A percentile compares a stretch with the other conserved stretches of the same genome.
Conservation (phyloP, 768 basidiomycete genomes). For the Tylopilus cervinicoccineus region DNA sequence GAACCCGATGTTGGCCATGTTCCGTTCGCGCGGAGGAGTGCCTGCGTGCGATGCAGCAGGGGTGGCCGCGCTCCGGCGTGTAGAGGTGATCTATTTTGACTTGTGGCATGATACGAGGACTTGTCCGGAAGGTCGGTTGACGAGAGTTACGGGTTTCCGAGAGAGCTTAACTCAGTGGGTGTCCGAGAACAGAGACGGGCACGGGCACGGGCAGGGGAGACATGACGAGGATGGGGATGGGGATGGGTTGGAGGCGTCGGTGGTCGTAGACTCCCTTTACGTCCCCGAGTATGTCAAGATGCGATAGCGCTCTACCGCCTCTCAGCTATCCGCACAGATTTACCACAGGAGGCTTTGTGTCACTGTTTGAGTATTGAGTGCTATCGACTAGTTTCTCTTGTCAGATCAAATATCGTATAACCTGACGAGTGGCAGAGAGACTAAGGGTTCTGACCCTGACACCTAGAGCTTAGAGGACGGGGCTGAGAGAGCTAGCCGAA, state of each 20-base stretch:
- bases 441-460: too few species aligned
- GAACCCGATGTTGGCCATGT: constrained; percentile 6
- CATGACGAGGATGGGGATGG: not conserved
- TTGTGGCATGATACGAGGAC: constrained; percentile 5
- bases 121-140: not conserved
- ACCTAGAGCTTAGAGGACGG: too few species aligned
- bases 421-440: too few species aligned
- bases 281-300: constrained; percentile 9
- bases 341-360: too few species aligned
- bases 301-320: not conserved
- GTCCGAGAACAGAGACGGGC: not conserved
- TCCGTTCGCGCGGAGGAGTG: constrained; percentile 6
- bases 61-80: constrained; percentile 5
- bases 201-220: too few species aligned
- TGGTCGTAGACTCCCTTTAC: constrained; percentile 10
- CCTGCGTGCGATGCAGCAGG: not conserved
- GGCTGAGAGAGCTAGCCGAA: too few species aligned
- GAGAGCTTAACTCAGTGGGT: not conserved
- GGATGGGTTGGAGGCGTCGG: constrained; percentile 1
- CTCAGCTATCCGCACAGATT: too few species aligned
- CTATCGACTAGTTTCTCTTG: too few species aligned
- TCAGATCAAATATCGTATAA: too few species aligned
- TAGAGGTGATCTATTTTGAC: constrained; percentile 9
- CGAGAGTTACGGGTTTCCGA: not conserved
- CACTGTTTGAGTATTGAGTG: too few species aligned